These are phyloP conservation scores for Ophiostoma ips DNA, from an alignment of 2,329 filamentous ascomycete genomes.

Conservation along the genomic window DNA sequence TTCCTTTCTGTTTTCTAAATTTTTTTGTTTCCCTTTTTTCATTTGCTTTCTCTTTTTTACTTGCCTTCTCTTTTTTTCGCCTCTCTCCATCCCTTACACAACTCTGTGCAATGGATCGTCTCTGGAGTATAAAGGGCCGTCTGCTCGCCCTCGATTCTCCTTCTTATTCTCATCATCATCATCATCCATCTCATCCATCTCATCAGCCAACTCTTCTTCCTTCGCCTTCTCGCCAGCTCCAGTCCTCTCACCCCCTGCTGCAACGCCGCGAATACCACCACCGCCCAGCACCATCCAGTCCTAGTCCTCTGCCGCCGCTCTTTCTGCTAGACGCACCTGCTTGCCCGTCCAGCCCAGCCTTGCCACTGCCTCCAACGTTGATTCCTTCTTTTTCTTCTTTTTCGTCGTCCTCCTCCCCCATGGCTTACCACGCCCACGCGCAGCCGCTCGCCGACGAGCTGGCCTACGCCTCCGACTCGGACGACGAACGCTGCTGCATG, in stretches of 20 bases:
- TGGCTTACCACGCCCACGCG: not conserved
- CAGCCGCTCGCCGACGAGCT: constrained; percentile 3
- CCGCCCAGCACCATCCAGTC: too few relatives aligned
- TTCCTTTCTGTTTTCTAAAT: not conserved
- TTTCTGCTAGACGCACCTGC: too few relatives aligned
- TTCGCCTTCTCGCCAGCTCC: not conserved
- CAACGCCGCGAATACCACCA: too few relatives aligned
- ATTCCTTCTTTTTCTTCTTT: not conserved
- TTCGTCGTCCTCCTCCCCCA: not conserved
- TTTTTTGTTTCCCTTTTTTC: too few relatives aligned
- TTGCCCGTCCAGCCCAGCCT: too few relatives aligned
- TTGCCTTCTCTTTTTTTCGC: not conserved
- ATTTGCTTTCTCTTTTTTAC: not conserved
- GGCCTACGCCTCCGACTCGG: not conserved
- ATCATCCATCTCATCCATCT: not conserved
- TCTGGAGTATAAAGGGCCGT: constrained; percentile 12
- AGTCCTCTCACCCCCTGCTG: not conserved
- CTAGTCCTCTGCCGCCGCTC: too few relatives aligned
- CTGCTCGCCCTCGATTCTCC: constrained; percentile 3
- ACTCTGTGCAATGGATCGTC: constrained; percentile 4
- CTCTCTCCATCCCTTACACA: not conserved
- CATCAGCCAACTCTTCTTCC: not conserved
- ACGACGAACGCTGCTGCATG: not conserved
- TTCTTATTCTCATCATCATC: not conserved
- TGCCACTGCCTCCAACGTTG: too few relatives aligned